Conservation (phyloP, 495 filamentous ascomycete species). For the Clavariopsis aquatica region DNA sequence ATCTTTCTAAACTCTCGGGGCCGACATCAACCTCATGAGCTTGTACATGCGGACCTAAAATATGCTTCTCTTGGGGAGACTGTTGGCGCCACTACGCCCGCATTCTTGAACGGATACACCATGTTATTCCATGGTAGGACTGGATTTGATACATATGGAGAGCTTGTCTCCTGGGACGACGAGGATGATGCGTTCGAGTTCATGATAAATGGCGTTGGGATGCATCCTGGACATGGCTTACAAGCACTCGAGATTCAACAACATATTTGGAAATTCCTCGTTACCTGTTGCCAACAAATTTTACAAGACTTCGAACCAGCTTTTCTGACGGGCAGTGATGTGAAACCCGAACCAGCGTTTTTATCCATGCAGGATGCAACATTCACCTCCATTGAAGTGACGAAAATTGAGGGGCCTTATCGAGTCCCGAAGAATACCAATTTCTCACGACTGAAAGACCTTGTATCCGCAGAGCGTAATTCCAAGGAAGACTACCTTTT, state of each 20-base stretch:
- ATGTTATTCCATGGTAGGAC: conserved; percentile 40
- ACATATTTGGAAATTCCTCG: conserved; percentile 49
- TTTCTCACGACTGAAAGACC: conserved; percentile 43
- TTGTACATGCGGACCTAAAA: conserved; percentile 45
- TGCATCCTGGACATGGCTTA: conserved; percentile 50
- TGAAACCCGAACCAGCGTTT: conserved; percentile 42
- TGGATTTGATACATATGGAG: conserved; percentile 48
- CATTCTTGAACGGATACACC: conserved; percentile 45
- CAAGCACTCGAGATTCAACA: conserved; percentile 52
- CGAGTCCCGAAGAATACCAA: conserved; percentile 47
- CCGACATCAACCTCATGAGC: conserved; percentile 48
- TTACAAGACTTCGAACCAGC: conserved; percentile 46
- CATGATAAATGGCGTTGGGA: conserved; percentile 37
- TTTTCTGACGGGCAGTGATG: conserved; percentile 25
- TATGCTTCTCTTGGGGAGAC: conserved; percentile 17
- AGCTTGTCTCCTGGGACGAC: conserved; percentile 47
- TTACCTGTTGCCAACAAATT: conserved; percentile 45
- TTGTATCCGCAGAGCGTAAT: conserved; percentile 45
- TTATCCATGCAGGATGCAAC: conserved; percentile 21
- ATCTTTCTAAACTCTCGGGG: conserved; percentile 54
- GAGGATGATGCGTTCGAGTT: conserved; percentile 43
- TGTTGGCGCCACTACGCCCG: conserved; percentile 13
- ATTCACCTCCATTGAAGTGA: conserved; percentile 39
- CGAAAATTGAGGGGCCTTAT: conserved; percentile 52
- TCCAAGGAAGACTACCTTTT: conserved; percentile 55